Base-by-base conservation (phyloP, 768 basidiomycete genomes). In the Megacollybia marginata region DNA sequence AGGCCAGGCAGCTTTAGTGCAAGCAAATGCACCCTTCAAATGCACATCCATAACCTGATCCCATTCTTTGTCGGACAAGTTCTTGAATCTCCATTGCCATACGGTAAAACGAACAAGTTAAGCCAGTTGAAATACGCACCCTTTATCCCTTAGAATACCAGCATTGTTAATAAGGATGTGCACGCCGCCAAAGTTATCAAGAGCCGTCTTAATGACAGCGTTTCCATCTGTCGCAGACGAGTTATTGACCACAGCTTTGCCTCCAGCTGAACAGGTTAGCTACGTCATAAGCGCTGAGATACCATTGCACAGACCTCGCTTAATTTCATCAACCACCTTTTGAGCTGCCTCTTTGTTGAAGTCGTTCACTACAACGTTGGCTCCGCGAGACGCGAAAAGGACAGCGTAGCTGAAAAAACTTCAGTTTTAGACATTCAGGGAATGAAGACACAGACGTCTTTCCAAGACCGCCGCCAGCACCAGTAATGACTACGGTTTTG, bases 111-210 rank as follows among this genome's bases (percentile, higher is more conserved):
- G 36, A 42, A 42, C 33, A 23, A 42, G 13, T 32, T 31, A 16
- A 31, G 18, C 33, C 46, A 42, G 52, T 40, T 16, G 12, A 9
- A 44, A 38, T 40, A 61, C 74, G 36, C 46, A 88, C 87, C 83
- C 85, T 62, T 80, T 88, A 62, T 87, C 88, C 45, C 89, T 74
- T 49, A 92, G 66, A 50, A 96, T 91, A 33, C 94, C 94, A 46
- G 94, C 93, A 71, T 97, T 98, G 71, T 98, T 98, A 58, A 98
- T 85, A 43, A 98, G 79, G 57, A 90, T 83, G n/a, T 85, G 83
- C 40, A 94, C 74, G 4, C 70, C 69, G 0, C 95, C 95, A 66
- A 92, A 97, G 15, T 81, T 75, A 54, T 93, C 82, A 18, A 96
- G 65, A 16, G 93, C 95, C 40, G 79, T 83, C 69, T 89, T 78